phyloP scores from a whole-genome alignment of 1,284 basidiomycete species.

The Pyrrhoderma lamaoense region DNA sequence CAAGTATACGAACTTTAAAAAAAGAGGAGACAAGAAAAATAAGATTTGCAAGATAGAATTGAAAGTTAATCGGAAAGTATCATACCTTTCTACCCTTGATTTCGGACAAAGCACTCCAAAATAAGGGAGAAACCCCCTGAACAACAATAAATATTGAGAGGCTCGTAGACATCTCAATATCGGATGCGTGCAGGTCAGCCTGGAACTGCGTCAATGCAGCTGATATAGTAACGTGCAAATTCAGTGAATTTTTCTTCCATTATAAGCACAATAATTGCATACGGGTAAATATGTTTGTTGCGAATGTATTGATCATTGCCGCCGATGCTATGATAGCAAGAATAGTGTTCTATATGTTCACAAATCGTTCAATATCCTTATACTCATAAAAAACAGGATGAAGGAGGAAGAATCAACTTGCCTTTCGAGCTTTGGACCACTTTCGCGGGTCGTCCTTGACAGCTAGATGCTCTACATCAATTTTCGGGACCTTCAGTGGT shows the following conservation, averaged over 20 bases:
- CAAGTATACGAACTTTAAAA: conserved; percentile 54
- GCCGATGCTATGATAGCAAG: conserved; percentile 54
- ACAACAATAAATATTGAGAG: conserved; percentile 73
- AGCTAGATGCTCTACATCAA: conserved; percentile 57
- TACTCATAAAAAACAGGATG: neutral
- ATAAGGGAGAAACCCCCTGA: conserved; percentile 59
- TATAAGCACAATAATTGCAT: conserved; percentile 24
- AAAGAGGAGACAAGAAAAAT: neutral
- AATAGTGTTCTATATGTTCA: conserved; percentile 37
- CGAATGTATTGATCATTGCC: conserved; percentile 61
- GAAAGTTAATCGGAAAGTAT: conserved; percentile 13
- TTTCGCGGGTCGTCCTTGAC: conserved; percentile 72
- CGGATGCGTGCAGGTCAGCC: conserved; percentile 54
- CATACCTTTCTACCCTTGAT: conserved; percentile 72
- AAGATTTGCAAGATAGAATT: neutral
- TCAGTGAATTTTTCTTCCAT: conserved; percentile 7
- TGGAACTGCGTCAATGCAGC: conserved; percentile 66
- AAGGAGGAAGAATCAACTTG: conserved; percentile 19
- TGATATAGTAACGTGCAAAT: conserved; percentile 19
- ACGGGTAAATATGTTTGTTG: conserved; percentile 65
- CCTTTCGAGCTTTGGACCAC: conserved; percentile 68
- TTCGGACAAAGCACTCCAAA: conserved; percentile 72
- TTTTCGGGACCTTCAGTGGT: neutral
- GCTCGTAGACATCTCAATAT: conserved; percentile 63
- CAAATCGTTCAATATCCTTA: no score